Evolutionary conservation across 1,139 yeast species (phyloP), one percentile per base, ranked within the genome.

Genomic region (Zygosaccharomyces pseudobailii): DNA sequence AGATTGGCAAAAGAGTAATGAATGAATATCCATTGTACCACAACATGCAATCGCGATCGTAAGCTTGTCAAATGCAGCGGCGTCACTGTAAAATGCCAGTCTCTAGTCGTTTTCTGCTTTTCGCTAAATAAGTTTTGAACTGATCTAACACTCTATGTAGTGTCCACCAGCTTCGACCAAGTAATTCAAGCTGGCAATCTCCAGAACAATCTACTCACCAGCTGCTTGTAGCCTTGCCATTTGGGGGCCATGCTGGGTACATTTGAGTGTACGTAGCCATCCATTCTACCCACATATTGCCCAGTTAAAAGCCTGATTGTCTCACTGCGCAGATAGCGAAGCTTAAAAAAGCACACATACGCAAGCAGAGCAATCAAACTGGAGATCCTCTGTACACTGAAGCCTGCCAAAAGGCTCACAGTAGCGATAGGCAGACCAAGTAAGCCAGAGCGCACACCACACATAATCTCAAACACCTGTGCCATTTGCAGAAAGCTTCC

Each of bases 261-360:
- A 22, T 47, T 48, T 21, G 53, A 33, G 33, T 48, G 47, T 36
- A 51, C 43, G 34, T 42, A 38, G 19, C 44, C 27, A 35, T 54
- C 56, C 27, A 47, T 37, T 27, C 36, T 39, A 22, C 25, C 27
- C 7, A 53, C 47, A 36, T 49, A 48, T 31, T 58, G 55, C 6
- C 43, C 40, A 6, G 55, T 42, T 17, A 59, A 38, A 5, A 38
- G 17, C 25, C 56, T 52, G 40, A 60, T 52, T 21, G 55, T 48
- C 34, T 55, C 56, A 36, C 55, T 59, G 32, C 56, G 61, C 22
- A 47, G 28, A 46, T 48, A 61, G 32, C 67, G 52, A 36, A 62
- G 46, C 46, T 62, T 59, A 55, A 62, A 61, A 41, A 63, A 62
- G 50, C 53, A 53, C 20, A 58, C 40, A 50, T 62, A 62, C 1